These are phyloP conservation scores for Zymoseptoria ardabiliae DNA, from an alignment of 2,329 filamentous ascomycete species.

Conservation along the genomic window DNA sequence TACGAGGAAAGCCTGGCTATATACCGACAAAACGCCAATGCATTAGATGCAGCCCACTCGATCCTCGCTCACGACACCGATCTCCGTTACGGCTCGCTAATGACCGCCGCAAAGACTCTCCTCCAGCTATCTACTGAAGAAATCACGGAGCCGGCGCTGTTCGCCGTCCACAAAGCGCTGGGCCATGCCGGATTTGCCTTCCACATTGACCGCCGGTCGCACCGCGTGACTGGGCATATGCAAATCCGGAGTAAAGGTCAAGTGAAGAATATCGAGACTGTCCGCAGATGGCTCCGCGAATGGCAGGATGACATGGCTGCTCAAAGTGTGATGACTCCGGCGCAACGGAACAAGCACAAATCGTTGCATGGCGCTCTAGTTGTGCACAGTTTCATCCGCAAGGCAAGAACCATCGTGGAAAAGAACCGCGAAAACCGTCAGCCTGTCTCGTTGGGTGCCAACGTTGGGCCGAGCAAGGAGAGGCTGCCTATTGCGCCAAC, in stretches of 20 bases:
- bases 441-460: slow-evolving; percentile 23
- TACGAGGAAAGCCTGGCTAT: slow-evolving; percentile 38
- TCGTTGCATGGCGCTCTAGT: slow-evolving; percentile 18
- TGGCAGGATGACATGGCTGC: slow-evolving; percentile 44
- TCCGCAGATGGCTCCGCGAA: slow-evolving; percentile 47
- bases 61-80: slow-evolving; percentile 38
- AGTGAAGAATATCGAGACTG: slow-evolving; percentile 44
- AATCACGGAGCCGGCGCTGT: slow-evolving; percentile 41
- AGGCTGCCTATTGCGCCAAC: slow-evolving; percentile 18
- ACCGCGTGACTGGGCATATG: slow-evolving; percentile 51
- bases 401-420: slow-evolving; percentile 34
- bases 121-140: slow-evolving; percentile 25
- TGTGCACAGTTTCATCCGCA: slow-evolving; percentile 35
- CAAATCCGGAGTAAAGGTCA: slow-evolving; percentile 54
- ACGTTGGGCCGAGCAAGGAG: slow-evolving; percentile 34
- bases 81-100: slow-evolving; percentile 41
- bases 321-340: slow-evolving; percentile 12
- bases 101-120: slow-evolving; percentile 40
- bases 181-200: slow-evolving; percentile 56
- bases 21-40: slow-evolving; percentile 40
- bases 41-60: slow-evolving; percentile 45
- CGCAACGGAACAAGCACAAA: slow-evolving; percentile 9
- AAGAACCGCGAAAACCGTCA: slow-evolving; percentile 34
- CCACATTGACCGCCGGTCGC: slow-evolving; percentile 44
- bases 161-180: slow-evolving; percentile 63